phyloP scores from a whole-genome alignment of 805 yeast genomes.

The Schwanniomyces vanrijiae region DNA sequence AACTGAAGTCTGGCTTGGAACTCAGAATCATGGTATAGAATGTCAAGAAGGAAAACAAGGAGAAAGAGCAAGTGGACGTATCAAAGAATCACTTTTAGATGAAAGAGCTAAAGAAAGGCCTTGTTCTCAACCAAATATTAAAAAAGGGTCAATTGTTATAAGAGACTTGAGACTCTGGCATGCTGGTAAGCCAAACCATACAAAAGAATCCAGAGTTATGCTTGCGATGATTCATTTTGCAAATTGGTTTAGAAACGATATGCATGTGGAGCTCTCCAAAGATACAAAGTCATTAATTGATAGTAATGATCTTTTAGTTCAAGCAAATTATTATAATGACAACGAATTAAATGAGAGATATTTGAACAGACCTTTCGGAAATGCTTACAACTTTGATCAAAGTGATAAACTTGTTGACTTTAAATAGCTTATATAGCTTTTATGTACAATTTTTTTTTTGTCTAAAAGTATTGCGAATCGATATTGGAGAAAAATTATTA shows the following conservation, averaged over 20 bases:
- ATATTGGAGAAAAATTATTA: too few species aligned
- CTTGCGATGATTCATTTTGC: neutral
- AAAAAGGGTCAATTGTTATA: neutral
- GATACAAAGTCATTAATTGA: too few species aligned
- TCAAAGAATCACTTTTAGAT: neutral
- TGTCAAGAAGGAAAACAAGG: neutral
- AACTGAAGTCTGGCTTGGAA: neutral
- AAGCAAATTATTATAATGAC: too few species aligned
- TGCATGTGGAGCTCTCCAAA: too few species aligned
- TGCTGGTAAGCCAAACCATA: neutral
- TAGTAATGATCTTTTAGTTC: too few species aligned
- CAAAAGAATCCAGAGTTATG: neutral
- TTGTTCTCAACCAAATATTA: neutral
- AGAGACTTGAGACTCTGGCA: constrained; percentile 1
- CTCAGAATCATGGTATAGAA: neutral
- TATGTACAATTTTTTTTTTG: too few species aligned
- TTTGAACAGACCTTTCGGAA: too few species aligned
- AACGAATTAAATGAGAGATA: too few species aligned
- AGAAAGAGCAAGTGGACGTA: neutral
- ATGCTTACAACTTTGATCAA: too few species aligned
- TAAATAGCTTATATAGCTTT: too few species aligned
- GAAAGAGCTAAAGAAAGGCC: neutral
- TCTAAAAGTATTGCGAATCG: too few species aligned
- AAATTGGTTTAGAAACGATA: neutral
- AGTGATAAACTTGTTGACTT: too few species aligned